A percentile compares a stretch with the other conserved stretches of the same genome.
These are phyloP conservation scores for Peterozyma toletana DNA, from an alignment of 805 yeast species.

Conservation along the genomic window DNA sequence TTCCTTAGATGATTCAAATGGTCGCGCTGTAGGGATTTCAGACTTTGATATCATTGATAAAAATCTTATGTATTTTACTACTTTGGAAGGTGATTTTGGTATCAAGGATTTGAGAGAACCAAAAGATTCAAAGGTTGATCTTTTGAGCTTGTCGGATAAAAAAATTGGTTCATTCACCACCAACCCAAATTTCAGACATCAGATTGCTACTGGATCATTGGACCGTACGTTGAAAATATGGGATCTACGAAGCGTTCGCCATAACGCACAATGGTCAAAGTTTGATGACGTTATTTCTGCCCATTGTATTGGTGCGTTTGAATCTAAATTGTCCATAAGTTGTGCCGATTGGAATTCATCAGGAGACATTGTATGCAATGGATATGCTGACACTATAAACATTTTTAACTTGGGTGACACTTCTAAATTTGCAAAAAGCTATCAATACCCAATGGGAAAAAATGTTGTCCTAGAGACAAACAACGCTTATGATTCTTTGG, in stretches of 20 bases:
- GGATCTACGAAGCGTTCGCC: conserved; percentile 63
- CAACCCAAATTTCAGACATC: conserved; percentile 59
- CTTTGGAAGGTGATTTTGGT: conserved; percentile 75
- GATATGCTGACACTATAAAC: conserved; percentile 81
- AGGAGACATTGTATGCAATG: conserved; percentile 77
- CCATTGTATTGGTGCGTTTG: conserved; percentile 50
- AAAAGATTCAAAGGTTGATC: conserved; percentile 15
- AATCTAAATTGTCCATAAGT: conserved; percentile 74
- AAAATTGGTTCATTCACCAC: conserved; percentile 87
- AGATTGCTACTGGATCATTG: conserved; percentile 81
- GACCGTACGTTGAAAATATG: conserved; percentile 81
- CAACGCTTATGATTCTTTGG: conserved; percentile 14
- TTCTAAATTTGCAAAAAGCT: conserved; percentile 19
- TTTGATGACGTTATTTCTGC: conserved; percentile 35
- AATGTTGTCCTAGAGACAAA: conserved; percentile 7
- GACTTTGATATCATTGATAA: conserved; percentile 50
- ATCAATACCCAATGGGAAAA: conserved; percentile 10
- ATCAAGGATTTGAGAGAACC: conserved; percentile 59
- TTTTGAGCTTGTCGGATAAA: conserved; percentile 73
- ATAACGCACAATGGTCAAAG: conserved; percentile 49
- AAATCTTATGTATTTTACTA: conserved; percentile 62
- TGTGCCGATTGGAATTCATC: conserved; percentile 76
- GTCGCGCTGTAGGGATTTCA: conserved; percentile 59
- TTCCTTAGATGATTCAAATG: conserved; percentile 47
- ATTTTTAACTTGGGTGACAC: conserved; percentile 50